Conservation (phyloP, 768 basidiomycete species). For the Phylloporus sp. region DNA sequence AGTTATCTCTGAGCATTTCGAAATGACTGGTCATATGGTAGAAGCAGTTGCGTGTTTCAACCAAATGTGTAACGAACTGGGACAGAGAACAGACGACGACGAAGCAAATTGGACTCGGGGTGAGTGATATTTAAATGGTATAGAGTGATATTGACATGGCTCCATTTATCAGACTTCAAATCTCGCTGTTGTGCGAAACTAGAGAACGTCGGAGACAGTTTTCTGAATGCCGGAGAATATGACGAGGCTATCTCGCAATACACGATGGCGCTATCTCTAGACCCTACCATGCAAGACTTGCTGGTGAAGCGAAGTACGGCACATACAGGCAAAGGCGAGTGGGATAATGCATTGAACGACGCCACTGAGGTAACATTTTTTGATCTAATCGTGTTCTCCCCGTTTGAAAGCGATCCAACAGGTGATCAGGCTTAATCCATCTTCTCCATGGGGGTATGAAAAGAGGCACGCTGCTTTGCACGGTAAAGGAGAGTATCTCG, state of each 20-base stretch:
- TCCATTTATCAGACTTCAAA: neutral
- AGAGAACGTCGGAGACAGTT: neutral
- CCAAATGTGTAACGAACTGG: neutral
- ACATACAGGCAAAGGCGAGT: neutral
- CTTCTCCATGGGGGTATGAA: neutral
- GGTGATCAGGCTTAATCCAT: neutral
- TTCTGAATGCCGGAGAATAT: neutral
- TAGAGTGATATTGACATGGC: neutral
- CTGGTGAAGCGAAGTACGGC: neutral
- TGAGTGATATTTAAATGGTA: neutral
- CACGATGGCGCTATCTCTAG: neutral
- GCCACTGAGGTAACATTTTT: neutral
- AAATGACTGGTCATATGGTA: neutral
- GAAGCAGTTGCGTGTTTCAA: neutral
- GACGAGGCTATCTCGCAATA: neutral
- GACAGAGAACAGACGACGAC: neutral
- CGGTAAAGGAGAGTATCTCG: no score
- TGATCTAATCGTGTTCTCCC: neutral
- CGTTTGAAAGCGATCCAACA: neutral
- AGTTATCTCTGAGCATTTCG: neutral
- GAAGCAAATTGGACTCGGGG: neutral
- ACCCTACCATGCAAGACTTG: neutral
- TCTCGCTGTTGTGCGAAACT: neutral
- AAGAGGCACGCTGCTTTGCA: no score
- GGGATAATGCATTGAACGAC: neutral